Percentiles rank a stretch among this genome's conserved stretches.
phyloP scores from a whole-genome alignment of 2,329 filamentous ascomycete species.

The Verticillium isaacii region DNA sequence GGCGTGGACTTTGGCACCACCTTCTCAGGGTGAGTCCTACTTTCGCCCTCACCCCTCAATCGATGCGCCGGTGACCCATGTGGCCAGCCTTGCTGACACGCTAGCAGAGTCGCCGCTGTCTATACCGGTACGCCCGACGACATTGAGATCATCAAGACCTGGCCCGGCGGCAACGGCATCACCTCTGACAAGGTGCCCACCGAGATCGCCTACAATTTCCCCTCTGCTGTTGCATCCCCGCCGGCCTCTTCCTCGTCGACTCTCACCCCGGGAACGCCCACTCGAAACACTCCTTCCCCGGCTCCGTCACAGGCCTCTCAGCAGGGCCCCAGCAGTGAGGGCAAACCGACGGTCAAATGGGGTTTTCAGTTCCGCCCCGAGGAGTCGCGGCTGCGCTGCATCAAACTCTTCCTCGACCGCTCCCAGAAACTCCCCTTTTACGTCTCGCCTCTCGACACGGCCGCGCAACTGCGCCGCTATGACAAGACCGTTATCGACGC shows the following conservation, averaged over 20 bases:
- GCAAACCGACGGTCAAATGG: slow-evolving; percentile 60
- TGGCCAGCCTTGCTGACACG: background rate
- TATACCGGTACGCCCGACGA: slow-evolving; percentile 75
- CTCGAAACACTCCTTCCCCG: slow-evolving; percentile 8
- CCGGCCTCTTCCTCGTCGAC: slow-evolving; percentile 13
- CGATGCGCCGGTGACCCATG: background rate
- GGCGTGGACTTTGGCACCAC: slow-evolving; percentile 84
- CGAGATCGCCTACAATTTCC: slow-evolving; percentile 57
- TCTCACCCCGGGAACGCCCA: background rate
- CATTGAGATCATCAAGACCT: slow-evolving; percentile 78
- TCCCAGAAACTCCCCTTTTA: slow-evolving; percentile 78
- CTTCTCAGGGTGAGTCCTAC: slow-evolving; percentile 61
- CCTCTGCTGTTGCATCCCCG: slow-evolving; percentile 15
- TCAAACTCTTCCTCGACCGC: slow-evolving; percentile 79
- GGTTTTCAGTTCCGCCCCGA: slow-evolving; percentile 79
- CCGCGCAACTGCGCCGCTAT: slow-evolving; percentile 67
- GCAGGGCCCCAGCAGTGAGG: slow-evolving; percentile 24
- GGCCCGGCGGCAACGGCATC: slow-evolving; percentile 79
- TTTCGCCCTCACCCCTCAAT: background rate
- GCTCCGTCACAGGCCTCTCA: background rate
- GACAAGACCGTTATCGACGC: slow-evolving; percentile 76
- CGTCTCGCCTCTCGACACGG: slow-evolving; percentile 72
- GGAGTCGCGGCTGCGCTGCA: slow-evolving; percentile 70
- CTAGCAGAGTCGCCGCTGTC: slow-evolving; percentile 59
- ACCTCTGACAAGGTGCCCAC: slow-evolving; percentile 86